Evolutionary conservation across 2,329 filamentous ascomycete genomes (phyloP).

Genomic region (Pseudogymnoascus sp.): DNA sequence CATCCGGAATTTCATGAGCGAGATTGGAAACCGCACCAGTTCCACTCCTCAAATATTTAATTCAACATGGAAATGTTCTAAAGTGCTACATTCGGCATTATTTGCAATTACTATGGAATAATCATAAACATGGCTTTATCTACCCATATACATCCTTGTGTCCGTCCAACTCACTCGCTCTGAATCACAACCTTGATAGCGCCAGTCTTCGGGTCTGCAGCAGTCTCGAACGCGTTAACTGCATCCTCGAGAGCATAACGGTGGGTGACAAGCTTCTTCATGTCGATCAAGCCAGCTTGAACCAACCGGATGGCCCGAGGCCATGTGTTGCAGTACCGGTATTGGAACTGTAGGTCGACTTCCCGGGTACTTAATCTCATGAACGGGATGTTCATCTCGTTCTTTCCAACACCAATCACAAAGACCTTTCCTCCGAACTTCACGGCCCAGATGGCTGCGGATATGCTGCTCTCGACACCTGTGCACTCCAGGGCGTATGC

Average conservation of each 20-base stretch:
- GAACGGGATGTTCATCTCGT: constrained; percentile 92
- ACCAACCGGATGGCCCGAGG: constrained; percentile 85
- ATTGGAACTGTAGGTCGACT: constrained; percentile 94
- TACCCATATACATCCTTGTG: constrained; percentile 17
- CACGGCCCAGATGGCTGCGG: constrained; percentile 77
- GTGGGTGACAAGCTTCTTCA: constrained; percentile 81
- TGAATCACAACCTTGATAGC: constrained; percentile 98
- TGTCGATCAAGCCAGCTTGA: constrained; percentile 74
- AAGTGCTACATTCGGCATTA: not conserved
- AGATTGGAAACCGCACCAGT: not conserved
- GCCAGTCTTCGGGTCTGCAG: constrained; percentile 79
- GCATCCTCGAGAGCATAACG: constrained; percentile 81
- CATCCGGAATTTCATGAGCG: constrained; percentile 10
- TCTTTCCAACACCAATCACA: constrained; percentile 90
- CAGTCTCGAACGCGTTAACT: constrained; percentile 81
- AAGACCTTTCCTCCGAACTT: constrained; percentile 98
- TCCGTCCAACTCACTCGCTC: constrained; percentile 36
- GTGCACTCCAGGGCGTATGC: constrained; percentile 85
- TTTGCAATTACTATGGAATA: not conserved
- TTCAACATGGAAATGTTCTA: not conserved
- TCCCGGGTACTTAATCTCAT: constrained; percentile 88
- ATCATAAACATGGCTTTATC: constrained; percentile 5
- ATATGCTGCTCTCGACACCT: constrained; percentile 84
- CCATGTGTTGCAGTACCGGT: constrained; percentile 95
- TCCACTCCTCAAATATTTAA: not conserved